Base-by-base conservation (phyloP, 352 stramenopile species). In the Phytophthora citricola region DNA sequence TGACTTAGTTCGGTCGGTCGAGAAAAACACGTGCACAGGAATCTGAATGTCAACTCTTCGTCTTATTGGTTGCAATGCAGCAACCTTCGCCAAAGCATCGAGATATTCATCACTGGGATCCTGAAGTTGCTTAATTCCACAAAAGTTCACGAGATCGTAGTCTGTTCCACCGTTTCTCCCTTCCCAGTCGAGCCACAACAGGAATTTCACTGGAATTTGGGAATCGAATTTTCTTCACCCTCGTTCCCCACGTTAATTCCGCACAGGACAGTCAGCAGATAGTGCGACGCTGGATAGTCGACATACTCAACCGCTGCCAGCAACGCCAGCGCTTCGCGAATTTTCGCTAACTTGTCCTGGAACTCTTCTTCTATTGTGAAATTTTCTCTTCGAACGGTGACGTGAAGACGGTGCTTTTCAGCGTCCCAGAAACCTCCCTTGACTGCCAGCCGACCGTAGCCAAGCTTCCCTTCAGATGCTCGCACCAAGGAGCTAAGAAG, bases 341-440 rank as follows among this genome's bases (percentile, higher is more conserved):
- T 36, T 58, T 49, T 48, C 51, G 15, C 39, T 31, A 58, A 22
- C 1, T 58, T 49, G 22, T 22, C 7, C 26, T 58, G 36, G 40
- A 39, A 58, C 5, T 45, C 17, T 39, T 58, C 22, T 48, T 58
- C 50, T 46, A 49, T 6, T 50, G n/a, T 43, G n/a, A 43, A 39
- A 59, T 43, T 50, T 14, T 59, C 39, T 59, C 52, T 38, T 15
- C 52, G 52, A 7, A 59, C 20, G 1, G 52, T 48, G 9, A 59
- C 39, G 11, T 59, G 14, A 22, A 50, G 39, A 10, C n/a, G 34
- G 52, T 10, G 20, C 20, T 27, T 59, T 29, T 50, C 9, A 5
- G 17, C 9, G 52, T 24, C 27, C 39, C 39, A 50, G 5, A 41
- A 1, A 12, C 27, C 52, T 1, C 36, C 9, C 17, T 49, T 40